Evolutionary conservation across 805 yeast species (phyloP).

Genomic region (Hagleromyces aurorensis): DNA sequence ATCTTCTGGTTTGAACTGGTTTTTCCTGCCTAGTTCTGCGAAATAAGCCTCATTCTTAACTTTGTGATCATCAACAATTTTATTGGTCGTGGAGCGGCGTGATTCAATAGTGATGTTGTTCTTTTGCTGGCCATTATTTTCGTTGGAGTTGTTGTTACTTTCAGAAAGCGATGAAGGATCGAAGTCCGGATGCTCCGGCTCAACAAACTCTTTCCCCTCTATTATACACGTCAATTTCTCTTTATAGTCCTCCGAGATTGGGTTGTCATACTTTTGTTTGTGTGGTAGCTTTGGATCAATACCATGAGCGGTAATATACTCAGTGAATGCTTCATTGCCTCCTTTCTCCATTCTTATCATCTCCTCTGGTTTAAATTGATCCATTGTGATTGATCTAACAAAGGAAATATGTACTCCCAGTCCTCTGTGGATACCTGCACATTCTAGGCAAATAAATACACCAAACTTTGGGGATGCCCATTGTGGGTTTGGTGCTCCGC

Average conservation of each 20-base stretch:
- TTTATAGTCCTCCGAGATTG: conserved; percentile 92
- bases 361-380: conserved; percentile 93
- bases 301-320: conserved; percentile 66
- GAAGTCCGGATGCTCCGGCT: conserved; percentile 49
- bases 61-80: conserved; percentile 33
- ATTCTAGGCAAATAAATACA: conserved; percentile 91
- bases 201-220: conserved; percentile 63
- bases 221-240: conserved; percentile 66
- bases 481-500: conserved; percentile 93
- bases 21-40: conserved; percentile 66
- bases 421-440: conserved; percentile 96
- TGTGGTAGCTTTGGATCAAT: conserved; percentile 57
- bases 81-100: conserved; percentile 36
- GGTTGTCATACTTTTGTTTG: conserved; percentile 72
- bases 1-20: conserved; percentile 64
- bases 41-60: conserved; percentile 74
- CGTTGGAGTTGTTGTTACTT: not conserved
- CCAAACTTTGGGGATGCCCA: conserved; percentile 99
- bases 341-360: conserved; percentile 86
- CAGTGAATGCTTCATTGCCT: conserved; percentile 72
- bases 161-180: conserved; percentile 18
- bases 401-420: conserved; percentile 95
- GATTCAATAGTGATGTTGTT: conserved; percentile 33
- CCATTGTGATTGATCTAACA: conserved; percentile 96
- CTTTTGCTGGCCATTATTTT: conserved; percentile 9